Evolutionary conservation across 768 basidiomycete genomes (phyloP).

Genomic region (Lenzites betulinus): DNA sequence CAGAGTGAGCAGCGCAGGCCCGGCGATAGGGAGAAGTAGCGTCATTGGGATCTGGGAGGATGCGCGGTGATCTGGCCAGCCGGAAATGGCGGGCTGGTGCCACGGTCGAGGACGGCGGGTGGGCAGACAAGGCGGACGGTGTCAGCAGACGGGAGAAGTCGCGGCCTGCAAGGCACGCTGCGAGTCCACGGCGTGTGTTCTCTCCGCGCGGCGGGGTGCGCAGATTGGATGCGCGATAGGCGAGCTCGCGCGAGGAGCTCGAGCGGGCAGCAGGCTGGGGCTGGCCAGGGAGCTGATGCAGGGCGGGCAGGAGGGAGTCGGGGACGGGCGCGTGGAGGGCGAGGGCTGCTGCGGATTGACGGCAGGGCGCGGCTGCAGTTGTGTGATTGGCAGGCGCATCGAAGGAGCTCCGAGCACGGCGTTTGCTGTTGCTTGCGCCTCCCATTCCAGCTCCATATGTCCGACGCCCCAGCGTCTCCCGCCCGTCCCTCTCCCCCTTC

Average conservation of each 20-base stretch:
- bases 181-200: constrained; percentile 10
- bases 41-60: constrained; percentile 13
- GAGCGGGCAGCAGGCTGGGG: neutral
- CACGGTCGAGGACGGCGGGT: constrained; percentile 18
- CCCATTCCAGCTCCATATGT: constrained; percentile 16
- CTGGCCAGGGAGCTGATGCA: neutral
- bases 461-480: constrained; percentile 19
- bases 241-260: constrained; percentile 1
- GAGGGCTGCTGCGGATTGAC: constrained; percentile 19
- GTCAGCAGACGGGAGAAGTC: constrained; percentile 21
- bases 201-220: constrained; percentile 2
- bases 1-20: constrained; percentile 4
- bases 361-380: constrained; percentile 22
- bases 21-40: constrained; percentile 15
- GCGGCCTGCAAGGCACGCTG: constrained; percentile 20
- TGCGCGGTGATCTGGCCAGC: constrained; percentile 6
- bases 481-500: constrained; percentile 5
- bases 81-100: constrained; percentile 3
- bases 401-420: constrained; percentile 29
- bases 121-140: neutral
- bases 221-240: constrained; percentile 17
- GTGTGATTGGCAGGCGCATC: constrained; percentile 23
- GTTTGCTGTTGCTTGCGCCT: constrained; percentile 28
- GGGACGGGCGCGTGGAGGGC: neutral
- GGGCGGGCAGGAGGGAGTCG: too few species aligned